A percentile compares a stretch with the other conserved stretches of the same genome.
These are phyloP conservation scores for Magnusiomyces paraingens DNA, from an alignment of 1,139 yeast species.

Conservation along the genomic window DNA sequence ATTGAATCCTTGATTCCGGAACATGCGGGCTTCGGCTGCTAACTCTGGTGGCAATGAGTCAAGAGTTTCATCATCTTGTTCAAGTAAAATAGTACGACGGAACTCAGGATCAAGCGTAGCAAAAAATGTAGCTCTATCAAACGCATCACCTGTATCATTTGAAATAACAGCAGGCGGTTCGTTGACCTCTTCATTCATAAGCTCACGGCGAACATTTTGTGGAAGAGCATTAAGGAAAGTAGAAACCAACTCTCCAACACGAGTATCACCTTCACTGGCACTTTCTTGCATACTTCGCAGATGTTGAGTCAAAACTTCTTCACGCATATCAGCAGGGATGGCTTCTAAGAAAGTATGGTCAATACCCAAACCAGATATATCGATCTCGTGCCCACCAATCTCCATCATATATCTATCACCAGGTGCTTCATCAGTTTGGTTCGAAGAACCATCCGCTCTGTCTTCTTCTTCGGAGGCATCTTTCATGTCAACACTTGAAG, in stretches of 20 bases:
- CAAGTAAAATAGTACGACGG: conserved; percentile 32
- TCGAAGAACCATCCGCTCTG: conserved; percentile 10
- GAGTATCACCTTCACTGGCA: conserved; percentile 37
- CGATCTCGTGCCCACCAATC: conserved; percentile 75
- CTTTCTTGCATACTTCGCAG: conserved; percentile 48
- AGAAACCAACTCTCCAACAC: conserved; percentile 63
- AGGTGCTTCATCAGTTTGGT: neutral
- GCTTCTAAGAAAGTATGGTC: conserved; percentile 91
- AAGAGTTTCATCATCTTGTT: conserved; percentile 32
- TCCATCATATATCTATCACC: conserved; percentile 39
- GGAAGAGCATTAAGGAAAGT: conserved; percentile 82
- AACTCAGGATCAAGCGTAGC: conserved; percentile 34
- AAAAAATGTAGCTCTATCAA: conserved; percentile 30
- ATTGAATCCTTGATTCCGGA: conserved; percentile 23
- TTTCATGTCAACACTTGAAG: conserved; percentile 17
- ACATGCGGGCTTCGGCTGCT: conserved; percentile 31
- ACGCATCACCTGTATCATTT: conserved; percentile 19
- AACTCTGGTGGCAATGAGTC: conserved; percentile 30
- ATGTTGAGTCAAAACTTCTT: conserved; percentile 86
- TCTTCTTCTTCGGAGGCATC: conserved; percentile 15
- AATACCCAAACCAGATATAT: conserved; percentile 83
- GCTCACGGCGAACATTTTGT: conserved; percentile 62
- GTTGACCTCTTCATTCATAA: conserved; percentile 55
- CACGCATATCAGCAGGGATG: conserved; percentile 87
- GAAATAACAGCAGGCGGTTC: conserved; percentile 14